phyloP scores from a whole-genome alignment of 768 basidiomycete species.

The Termitomyces sp. region DNA sequence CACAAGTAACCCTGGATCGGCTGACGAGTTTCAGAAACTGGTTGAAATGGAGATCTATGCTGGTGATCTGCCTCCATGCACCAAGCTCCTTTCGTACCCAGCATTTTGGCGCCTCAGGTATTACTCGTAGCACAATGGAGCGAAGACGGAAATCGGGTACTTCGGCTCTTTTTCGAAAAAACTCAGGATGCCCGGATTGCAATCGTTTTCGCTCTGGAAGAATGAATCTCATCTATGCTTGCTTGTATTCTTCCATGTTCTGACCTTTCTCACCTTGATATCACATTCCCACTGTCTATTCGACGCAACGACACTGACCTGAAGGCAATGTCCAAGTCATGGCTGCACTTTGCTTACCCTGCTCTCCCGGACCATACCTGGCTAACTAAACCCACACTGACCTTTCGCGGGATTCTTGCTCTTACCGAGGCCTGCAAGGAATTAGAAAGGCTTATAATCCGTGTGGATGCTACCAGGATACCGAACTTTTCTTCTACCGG shows the following conservation, averaged over 20 bases:
- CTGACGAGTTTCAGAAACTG: not conserved
- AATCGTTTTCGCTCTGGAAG: not conserved
- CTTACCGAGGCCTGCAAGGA: not conserved
- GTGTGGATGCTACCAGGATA: not conserved
- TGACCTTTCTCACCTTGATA: not conserved
- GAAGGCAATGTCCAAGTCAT: not conserved
- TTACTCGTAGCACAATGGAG: not conserved
- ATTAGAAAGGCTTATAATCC: not conserved
- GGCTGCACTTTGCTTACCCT: not conserved
- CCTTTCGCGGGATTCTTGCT: not conserved
- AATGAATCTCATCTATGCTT: too few relatives aligned
- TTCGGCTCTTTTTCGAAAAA: not conserved
- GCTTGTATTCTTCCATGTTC: not conserved
- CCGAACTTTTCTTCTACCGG: not conserved
- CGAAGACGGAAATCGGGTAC: not conserved
- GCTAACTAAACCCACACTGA: not conserved
- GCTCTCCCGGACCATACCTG: not conserved
- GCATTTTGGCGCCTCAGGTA: not conserved
- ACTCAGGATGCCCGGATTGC: not conserved
- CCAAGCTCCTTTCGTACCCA: not conserved
- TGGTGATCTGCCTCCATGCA: not conserved
- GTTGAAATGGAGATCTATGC: not conserved
- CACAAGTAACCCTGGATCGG: not conserved
- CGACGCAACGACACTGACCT: not conserved
- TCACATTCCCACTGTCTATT: not conserved